Evolutionary conservation across 2,329 filamentous ascomycete species (phyloP).

Genomic region (Chalaropsis thielavioides): DNA sequence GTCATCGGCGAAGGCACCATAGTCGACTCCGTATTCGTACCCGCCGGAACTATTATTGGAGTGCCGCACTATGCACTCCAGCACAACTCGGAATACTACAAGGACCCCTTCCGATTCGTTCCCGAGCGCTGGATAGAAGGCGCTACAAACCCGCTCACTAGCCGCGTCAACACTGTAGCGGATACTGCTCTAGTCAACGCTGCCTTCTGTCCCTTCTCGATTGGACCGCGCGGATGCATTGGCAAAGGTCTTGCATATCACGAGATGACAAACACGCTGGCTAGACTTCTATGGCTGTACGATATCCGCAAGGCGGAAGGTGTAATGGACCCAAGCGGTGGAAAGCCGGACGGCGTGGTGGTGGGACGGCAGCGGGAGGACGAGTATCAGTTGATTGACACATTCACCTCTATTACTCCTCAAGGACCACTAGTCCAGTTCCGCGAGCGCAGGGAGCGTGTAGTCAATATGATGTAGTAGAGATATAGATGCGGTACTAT

Average conservation of each 20-base stretch:
- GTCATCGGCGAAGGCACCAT: slow-evolving; percentile 40
- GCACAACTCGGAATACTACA: slow-evolving; percentile 49
- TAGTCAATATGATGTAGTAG: too few relatives aligned
- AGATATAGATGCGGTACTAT: too few relatives aligned
- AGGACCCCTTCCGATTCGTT: slow-evolving; percentile 41
- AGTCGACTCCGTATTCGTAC: slow-evolving; percentile 40
- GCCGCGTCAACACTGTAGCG: slow-evolving; percentile 32
- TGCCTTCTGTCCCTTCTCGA: slow-evolving; percentile 61
- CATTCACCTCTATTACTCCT: slow-evolving; percentile 55
- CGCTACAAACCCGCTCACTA: slow-evolving; percentile 26
- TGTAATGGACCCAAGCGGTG: slow-evolving; percentile 32
- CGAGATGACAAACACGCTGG: slow-evolving; percentile 50
- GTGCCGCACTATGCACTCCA: slow-evolving; percentile 55
- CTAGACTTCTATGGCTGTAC: slow-evolving; percentile 45
- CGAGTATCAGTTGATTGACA: slow-evolving; percentile 59
- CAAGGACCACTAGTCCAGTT: slow-evolving; percentile 57
- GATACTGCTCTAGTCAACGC: slow-evolving; percentile 43
- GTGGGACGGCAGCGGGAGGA: slow-evolving; percentile 37
- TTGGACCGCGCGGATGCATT: slow-evolving; percentile 57
- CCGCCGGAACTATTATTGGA: slow-evolving; percentile 47
- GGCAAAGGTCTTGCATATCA: slow-evolving; percentile 55
- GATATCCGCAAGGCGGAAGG: slow-evolving; percentile 40
- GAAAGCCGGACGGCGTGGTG: slow-evolving; percentile 35
- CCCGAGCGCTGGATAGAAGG: slow-evolving; percentile 53
- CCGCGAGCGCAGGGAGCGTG: slow-evolving; percentile 23